Percentiles rank a stretch among this genome's conserved stretches.
Evolutionary conservation across 306 rosid genomes (phyloP).

Genomic region (Casuarina equisetifolia): DNA sequence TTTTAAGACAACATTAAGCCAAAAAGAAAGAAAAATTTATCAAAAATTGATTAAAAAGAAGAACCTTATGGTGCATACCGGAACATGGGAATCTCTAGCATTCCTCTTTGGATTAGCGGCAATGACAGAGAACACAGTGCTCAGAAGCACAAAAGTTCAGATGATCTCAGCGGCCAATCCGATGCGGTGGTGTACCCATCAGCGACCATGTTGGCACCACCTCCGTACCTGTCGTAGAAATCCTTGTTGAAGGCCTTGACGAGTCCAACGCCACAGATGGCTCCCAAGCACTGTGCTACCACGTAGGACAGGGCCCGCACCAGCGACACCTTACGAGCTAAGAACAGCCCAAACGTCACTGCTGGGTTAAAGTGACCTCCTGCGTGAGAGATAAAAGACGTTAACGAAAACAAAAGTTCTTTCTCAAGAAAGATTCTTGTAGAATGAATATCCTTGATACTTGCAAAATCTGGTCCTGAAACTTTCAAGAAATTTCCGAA

Average conservation of each 20-base stretch:
- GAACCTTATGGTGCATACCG: constrained; percentile 19
- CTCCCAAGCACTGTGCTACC: constrained; percentile 45
- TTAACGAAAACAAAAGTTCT: not conserved
- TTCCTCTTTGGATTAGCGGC: constrained; percentile 51
- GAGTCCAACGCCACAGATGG: constrained; percentile 45
- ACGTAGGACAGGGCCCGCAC: constrained; percentile 39
- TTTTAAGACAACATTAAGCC: constrained; percentile 8
- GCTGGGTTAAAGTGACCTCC: constrained; percentile 59
- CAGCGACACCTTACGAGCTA: constrained; percentile 45
- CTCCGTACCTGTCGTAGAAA: constrained; percentile 35
- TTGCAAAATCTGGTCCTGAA: too few species aligned
- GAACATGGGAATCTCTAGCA: constrained; percentile 47
- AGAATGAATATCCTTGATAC: not conserved
- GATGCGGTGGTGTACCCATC: constrained; percentile 30
- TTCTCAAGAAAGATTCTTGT: too few species aligned
- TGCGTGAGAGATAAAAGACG: constrained; percentile 2
- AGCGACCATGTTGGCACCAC: constrained; percentile 40
- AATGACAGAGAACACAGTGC: constrained; percentile 39
- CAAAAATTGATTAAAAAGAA: too few species aligned
- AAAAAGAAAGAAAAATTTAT: not conserved
- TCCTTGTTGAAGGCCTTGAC: constrained; percentile 41
- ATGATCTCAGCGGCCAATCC: constrained; percentile 50
- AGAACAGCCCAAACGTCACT: constrained; percentile 45
- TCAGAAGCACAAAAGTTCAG: constrained; percentile 50
- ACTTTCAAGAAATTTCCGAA: too few species aligned